Evolutionary conservation across 768 basidiomycete species (phyloP), one percentile per base, ranked within the genome.

Genomic region (Collybiopsis luxurians): DNA sequence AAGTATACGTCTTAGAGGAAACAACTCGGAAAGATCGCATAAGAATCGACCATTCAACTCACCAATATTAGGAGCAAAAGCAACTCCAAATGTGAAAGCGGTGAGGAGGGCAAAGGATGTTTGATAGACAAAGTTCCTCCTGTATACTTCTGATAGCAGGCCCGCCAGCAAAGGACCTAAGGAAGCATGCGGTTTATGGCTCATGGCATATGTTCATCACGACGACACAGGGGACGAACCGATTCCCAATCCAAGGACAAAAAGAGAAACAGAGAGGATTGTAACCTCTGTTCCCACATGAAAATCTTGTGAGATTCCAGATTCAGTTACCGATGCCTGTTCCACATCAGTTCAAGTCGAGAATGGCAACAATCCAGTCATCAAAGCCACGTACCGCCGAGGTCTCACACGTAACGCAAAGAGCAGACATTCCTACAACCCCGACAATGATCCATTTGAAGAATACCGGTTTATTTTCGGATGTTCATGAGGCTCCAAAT

Each of bases 51-150:
- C n/a, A n/a, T n/a, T n/a, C n/a, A n/a, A n/a, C 81, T 45, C 47
- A 85, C 86, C 77, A 24, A 84, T 77, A 61, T 89, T 75, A 3
- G 83, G 84, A 2, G 88, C 80, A 58, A 93, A 92, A 1, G 88
- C 87, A 4, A 89, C 83, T 0, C 89, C 86, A 63, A 86, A 87
- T 19, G 84, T 82, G 56, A 87, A 78, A 1, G 81, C 63, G 62
- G 88, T 82, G 66, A 89, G 85, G 3, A 82, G 60, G 1, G 72
- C 59, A 59, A 86, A 91, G 0, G 87, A 86, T 3, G 76, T 61
- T 13, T 77, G 73, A 65, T 92, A 90, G 13, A 91, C 79, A 40
- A 76, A 66, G 54, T 82, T 84, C 46, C 86, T 74, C 2, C 91
- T 89, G 62, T 84, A 82, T n/a, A 89, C 77, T 60, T 87, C 82